Conservation (phyloP, 2,329 filamentous ascomycete genomes). For the Trichoderma breve region DNA sequence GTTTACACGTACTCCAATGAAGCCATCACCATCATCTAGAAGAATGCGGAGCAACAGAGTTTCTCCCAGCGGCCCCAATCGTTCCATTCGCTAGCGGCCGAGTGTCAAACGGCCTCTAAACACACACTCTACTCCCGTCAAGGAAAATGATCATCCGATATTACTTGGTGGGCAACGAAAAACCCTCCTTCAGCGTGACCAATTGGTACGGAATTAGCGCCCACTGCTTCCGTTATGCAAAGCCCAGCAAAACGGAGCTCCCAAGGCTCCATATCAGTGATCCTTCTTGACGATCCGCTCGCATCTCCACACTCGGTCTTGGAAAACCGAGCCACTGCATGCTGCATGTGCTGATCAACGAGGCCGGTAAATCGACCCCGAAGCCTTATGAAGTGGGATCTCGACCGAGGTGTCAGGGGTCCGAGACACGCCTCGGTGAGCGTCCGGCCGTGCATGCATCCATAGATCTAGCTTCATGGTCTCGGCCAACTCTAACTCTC, state of each 20-base stretch:
- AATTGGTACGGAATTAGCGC: background rate
- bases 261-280: background rate
- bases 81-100: background rate
- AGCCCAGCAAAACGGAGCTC: background rate
- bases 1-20: background rate
- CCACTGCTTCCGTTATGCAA: background rate
- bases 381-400: background rate
- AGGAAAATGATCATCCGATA: slow-evolving; percentile 10
- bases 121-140: background rate
- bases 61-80: background rate
- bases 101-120: background rate
- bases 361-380: background rate
- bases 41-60: background rate
- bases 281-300: slow-evolving; percentile 9
- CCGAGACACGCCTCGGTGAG: background rate
- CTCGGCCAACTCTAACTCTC: background rate
- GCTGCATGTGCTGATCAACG: background rate
- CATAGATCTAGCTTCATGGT: background rate
- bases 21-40: background rate
- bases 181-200: background rate
- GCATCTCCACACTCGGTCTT: slow-evolving; percentile 10
- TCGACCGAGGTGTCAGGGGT: background rate
- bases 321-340: background rate
- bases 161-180: background rate
- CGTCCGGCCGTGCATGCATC: background rate